These are phyloP conservation scores for Phytopythium cucurbitacearum DNA, from an alignment of 352 stramenopile species.

Conservation along the genomic window DNA sequence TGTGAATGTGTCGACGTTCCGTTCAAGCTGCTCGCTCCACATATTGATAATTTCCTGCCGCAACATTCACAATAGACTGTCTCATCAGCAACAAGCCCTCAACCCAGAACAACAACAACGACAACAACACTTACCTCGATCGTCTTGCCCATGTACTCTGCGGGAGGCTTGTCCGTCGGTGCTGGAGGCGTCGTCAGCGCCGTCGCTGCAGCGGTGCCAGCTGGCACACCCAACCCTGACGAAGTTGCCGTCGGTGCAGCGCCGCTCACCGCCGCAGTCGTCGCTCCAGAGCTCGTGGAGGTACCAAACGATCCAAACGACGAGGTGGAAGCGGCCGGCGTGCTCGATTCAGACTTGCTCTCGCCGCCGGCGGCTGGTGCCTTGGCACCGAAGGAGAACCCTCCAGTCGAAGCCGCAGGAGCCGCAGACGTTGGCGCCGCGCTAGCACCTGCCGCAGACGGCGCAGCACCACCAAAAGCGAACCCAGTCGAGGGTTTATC, in stretches of 20 bases:
- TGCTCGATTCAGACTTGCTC: slow-evolving; percentile 22
- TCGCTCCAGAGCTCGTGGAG: slow-evolving; percentile 15
- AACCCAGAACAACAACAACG: not conserved
- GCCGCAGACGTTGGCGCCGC: slow-evolving; percentile 9
- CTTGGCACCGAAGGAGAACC: slow-evolving; percentile 40
- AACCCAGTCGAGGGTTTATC: slow-evolving; percentile 24
- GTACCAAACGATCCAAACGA: slow-evolving; percentile 23
- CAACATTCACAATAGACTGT: not conserved
- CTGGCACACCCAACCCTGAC: not conserved
- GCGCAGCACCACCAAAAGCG: slow-evolving; percentile 19
- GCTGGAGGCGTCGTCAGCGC: slow-evolving; percentile 29
- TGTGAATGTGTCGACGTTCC: slow-evolving; percentile 83
- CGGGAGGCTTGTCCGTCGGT: slow-evolving; percentile 58
- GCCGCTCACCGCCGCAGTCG: slow-evolving; percentile 13
- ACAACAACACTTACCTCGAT: slow-evolving; percentile 50
- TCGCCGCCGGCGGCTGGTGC: slow-evolving; percentile 13
- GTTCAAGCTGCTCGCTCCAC: slow-evolving; percentile 85
- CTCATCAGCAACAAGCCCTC: not conserved
- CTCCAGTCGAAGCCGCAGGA: slow-evolving; percentile 13
- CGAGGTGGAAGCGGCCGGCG: slow-evolving; percentile 5
- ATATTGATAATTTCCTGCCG: slow-evolving; percentile 85
- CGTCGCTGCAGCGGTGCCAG: slow-evolving; percentile 12
- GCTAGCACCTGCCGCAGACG: slow-evolving; percentile 9
- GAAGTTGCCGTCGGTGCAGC: slow-evolving; percentile 10
- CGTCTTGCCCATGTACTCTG: slow-evolving; percentile 82